Evolutionary conservation across 805 yeast genomes (phyloP), one percentile per base, ranked within the genome.

Genomic region (Candida ipomoeae): DNA sequence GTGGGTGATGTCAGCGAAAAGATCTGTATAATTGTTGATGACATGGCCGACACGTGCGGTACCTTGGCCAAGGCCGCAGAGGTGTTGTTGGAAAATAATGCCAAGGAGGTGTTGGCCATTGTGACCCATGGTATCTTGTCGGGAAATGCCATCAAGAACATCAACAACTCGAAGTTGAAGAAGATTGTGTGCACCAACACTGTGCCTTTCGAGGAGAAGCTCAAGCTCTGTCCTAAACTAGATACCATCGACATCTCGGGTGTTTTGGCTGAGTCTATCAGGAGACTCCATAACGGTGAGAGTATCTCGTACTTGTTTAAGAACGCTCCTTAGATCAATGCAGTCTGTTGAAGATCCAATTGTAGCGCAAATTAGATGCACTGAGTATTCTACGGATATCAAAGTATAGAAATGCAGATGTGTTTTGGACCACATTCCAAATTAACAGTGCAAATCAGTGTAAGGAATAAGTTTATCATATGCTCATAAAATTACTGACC

Each of bases 41-140:
- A 87, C 67, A 87, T 87, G 90, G 94, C 94, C 42, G 95, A 87
- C 65, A 87, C 95, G 18, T 87, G 95, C 71, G 95, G 94, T 55
- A 87, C 95, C 17, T 71, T 87, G 55, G 87, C 85, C 48, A 87
- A 87, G 68, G 94, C 94, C 36, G 88, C 90, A 20, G 92, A 87
- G 55, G 81, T 84, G 13, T 71, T 87, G 49, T 64, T 87, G 52
- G 83, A 80, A 26, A 83, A 86, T 60, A 78, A 79, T 33, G 94
- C 92, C 42, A 74, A 81, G 60, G 76, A 82, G 50, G 94, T 87
- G 37, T 80, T 87, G 60, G 92, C 94, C 32, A 84, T 87, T 55
- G 90, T 87, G 17, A 87, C 94, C 2, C 95, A 87, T 64, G 95
- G 94, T 55, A 82, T 87, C 14, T 74, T 87, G 52, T 80, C 87